Evolutionary conservation across 139 green algal genomes (phyloP).

Genomic region (Micractinium sp.): DNA sequence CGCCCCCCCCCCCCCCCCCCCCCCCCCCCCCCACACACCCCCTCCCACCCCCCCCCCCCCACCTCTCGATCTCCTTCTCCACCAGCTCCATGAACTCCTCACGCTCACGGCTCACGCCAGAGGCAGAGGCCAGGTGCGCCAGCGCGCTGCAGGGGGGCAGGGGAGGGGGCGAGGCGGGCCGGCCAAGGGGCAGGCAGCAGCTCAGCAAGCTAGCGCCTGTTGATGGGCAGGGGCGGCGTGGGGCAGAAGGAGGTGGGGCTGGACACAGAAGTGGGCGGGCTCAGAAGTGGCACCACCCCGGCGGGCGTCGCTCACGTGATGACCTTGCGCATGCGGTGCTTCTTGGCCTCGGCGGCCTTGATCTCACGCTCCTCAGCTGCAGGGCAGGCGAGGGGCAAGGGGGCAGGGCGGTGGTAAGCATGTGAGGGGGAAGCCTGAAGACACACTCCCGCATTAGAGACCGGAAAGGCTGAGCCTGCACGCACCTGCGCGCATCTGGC

Average conservation of each 20-base stretch:
- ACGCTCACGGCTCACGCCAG: slow-evolving; percentile 78
- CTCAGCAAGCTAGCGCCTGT: no score
- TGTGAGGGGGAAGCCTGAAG: not conserved
- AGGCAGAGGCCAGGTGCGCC: slow-evolving; percentile 54
- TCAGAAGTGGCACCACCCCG: not conserved
- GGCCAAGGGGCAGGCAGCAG: not conserved
- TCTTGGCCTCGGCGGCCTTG: slow-evolving; percentile 54
- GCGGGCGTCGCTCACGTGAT: slow-evolving; percentile 40
- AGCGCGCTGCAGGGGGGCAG: slow-evolving; percentile 31
- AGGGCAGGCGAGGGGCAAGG: not conserved
- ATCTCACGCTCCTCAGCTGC: slow-evolving; percentile 60
- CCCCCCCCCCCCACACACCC: no score
- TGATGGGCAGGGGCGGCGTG: not conserved
- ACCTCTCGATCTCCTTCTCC: slow-evolving; percentile 71
- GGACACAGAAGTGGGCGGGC: not conserved
- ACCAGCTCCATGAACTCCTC: slow-evolving; percentile 88
- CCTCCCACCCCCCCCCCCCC: not conserved
- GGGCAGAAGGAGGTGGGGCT: not conserved
- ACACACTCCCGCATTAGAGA: no score
- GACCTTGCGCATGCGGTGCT: slow-evolving; percentile 65
- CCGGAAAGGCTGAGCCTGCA: no score
- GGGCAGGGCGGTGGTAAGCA: not conserved
- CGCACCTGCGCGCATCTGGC: not conserved
- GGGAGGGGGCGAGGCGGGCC: not conserved
- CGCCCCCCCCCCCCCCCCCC: no score